A percentile compares a stretch with the other conserved stretches of the same genome.
These are phyloP conservation scores for Heritiera fomes DNA, from an alignment of 345 rosid species.

Conservation along the genomic window DNA sequence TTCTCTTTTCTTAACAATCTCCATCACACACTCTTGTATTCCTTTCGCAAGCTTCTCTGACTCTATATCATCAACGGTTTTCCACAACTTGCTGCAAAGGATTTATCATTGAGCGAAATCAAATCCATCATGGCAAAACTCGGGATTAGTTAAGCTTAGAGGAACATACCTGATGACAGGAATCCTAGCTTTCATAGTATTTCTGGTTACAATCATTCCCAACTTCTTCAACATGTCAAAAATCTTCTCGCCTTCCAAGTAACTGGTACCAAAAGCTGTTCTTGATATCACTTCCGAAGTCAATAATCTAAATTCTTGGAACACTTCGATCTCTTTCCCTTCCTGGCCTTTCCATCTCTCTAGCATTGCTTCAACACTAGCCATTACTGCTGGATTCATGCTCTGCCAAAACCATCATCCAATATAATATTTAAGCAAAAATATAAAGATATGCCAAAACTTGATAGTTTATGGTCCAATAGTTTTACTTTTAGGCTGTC, in stretches of 20 bases:
- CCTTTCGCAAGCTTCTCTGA: constrained; percentile 18
- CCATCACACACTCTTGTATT: constrained; percentile 19
- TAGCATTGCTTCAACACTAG: constrained; percentile 43
- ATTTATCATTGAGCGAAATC: neutral
- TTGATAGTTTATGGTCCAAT: neutral
- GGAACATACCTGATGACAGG: neutral
- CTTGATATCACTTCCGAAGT: constrained; percentile 51
- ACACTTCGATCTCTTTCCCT: constrained; percentile 41
- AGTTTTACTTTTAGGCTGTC: constrained; percentile 40
- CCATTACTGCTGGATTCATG: constrained; percentile 40
- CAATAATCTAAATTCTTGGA: constrained; percentile 39
- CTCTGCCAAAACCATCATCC: constrained; percentile 18
- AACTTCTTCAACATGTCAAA: constrained; percentile 36
- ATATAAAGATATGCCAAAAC: neutral
- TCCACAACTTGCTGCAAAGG: constrained; percentile 27
- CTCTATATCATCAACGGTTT: constrained; percentile 21
- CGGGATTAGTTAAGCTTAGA: neutral
- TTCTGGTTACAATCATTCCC: neutral
- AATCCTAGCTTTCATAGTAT: neutral
- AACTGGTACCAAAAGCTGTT: constrained; percentile 55
- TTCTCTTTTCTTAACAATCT: constrained; percentile 35
- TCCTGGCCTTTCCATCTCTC: constrained; percentile 41
- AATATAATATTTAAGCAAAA: neutral
- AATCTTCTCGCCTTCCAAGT: constrained; percentile 41
- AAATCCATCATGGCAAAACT: neutral